Percentiles rank a stretch among this genome's conserved stretches.
phyloP scores from a whole-genome alignment of 1,284 basidiomycete species.

The Cryptococcus sp. region DNA sequence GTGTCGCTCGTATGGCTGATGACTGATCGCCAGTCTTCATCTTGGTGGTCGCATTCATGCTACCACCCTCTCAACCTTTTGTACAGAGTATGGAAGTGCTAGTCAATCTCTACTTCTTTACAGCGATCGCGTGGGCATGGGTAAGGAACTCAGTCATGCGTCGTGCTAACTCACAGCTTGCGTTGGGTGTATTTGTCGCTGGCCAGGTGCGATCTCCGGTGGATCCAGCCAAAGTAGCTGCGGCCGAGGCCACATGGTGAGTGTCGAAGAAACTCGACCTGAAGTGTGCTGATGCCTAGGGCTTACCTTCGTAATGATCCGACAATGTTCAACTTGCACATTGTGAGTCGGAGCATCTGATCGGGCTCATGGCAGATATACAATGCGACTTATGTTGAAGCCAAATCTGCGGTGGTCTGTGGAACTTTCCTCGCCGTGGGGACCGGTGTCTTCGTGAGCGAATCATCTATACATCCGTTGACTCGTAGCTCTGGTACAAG shows the following conservation, averaged over 20 bases:
- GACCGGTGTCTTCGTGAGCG: constrained; percentile 31
- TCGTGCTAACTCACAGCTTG: constrained; percentile 10
- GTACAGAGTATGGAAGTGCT: constrained; percentile 40
- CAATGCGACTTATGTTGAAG: constrained; percentile 42
- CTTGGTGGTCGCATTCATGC: constrained; percentile 39
- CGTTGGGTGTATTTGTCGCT: constrained; percentile 33
- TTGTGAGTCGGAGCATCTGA: constrained; percentile 12
- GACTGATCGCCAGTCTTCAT: constrained; percentile 27
- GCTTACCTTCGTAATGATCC: constrained; percentile 15
- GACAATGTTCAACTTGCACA: constrained; percentile 7
- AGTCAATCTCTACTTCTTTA: constrained; percentile 40
- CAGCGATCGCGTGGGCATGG: constrained; percentile 41
- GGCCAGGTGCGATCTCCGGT: constrained; percentile 19
- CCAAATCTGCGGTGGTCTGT: constrained; percentile 34
- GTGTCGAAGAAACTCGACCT: neutral
- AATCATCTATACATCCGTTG: neutral
- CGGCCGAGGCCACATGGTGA: constrained; percentile 26
- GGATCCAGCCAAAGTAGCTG: constrained; percentile 19
- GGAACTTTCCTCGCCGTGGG: constrained; percentile 38
- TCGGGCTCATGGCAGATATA: constrained; percentile 21
- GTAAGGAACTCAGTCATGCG: constrained; percentile 5
- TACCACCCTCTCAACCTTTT: constrained; percentile 36
- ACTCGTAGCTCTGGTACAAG: constrained; percentile 39
- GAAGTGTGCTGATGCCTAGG: constrained; percentile 2
- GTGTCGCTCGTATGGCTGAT: constrained; percentile 2